Evolutionary conservation across 164 flowering plant species (phyloP).

Genomic region (Vitis amurensis): DNA sequence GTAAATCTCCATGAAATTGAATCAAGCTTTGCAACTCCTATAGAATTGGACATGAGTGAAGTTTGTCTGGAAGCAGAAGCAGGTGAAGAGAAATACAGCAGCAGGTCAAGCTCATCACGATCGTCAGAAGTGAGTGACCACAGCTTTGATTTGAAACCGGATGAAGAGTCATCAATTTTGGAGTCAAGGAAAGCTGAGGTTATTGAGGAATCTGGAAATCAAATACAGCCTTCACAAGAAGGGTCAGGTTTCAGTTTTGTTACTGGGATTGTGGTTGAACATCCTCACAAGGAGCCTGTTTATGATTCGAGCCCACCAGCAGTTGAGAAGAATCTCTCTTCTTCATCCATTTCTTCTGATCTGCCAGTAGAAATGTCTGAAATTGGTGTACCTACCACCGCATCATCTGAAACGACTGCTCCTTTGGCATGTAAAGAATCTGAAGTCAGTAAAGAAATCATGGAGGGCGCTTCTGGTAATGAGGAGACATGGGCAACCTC

Average conservation of each 20-base stretch:
- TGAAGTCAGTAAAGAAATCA: constrained; percentile 15
- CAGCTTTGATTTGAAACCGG: constrained; percentile 17
- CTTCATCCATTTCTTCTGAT: constrained; percentile 46
- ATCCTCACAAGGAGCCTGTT: constrained; percentile 54
- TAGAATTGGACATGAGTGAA: constrained; percentile 16
- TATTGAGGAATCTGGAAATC: constrained; percentile 18
- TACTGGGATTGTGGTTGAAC: constrained; percentile 25
- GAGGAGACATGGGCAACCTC: constrained; percentile 19
- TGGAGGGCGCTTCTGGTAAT: constrained; percentile 12
- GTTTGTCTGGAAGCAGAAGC: constrained; percentile 23
- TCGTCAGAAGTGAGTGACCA: constrained; percentile 38
- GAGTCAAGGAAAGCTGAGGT: constrained; percentile 13
- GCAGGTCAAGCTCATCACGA: constrained; percentile 43
- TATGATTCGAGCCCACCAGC: constrained; percentile 71
- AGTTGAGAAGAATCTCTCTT: constrained; percentile 29
- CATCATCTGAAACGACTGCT: constrained; percentile 16
- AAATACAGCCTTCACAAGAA: constrained; percentile 22
- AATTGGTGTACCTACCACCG: constrained; percentile 20
- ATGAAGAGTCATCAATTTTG: constrained; percentile 12
- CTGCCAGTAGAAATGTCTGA: constrained; percentile 29
- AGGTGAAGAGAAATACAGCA: constrained; percentile 32
- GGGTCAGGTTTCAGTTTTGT: constrained; percentile 17
- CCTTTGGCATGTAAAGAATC: constrained; percentile 18
- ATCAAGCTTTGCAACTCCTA: constrained; percentile 6
- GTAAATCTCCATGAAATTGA: constrained; percentile 27